These are phyloP conservation scores for Chaetothyriales sp. DNA, from an alignment of 2,329 filamentous ascomycete genomes.

Conservation along the genomic window DNA sequence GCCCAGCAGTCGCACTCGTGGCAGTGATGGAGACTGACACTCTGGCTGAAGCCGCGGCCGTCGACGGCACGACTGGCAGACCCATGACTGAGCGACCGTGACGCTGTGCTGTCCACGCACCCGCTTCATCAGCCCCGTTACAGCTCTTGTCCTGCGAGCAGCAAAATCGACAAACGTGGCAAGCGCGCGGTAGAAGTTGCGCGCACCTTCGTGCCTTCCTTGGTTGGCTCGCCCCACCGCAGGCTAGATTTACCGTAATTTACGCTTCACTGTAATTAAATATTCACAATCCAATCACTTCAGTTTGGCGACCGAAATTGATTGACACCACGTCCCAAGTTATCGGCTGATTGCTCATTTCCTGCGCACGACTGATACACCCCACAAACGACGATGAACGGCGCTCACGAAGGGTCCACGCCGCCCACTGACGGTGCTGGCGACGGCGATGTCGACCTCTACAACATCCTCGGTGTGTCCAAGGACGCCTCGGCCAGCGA, in stretches of 20 bases:
- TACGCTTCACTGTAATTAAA: too few species aligned
- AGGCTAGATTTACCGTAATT: neutral
- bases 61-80: slow-evolving; percentile 1
- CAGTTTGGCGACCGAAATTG: neutral
- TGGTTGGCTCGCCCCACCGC: neutral
- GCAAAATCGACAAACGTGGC: neutral
- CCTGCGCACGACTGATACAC: too few species aligned
- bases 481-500: slow-evolving; percentile 27
- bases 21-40: neutral
- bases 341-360: neutral
- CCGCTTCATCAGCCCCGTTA: neutral
- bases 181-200: slow-evolving; percentile 1
- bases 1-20: neutral
- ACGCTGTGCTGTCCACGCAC: neutral
- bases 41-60: neutral
- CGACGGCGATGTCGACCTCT: slow-evolving; percentile 12
- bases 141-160: too few species aligned
- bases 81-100: slow-evolving; percentile 1
- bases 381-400: neutral
- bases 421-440: neutral
- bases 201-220: slow-evolving; percentile 1
- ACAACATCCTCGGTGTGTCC: slow-evolving; percentile 40
- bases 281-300: neutral
- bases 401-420: neutral
- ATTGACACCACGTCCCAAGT: neutral